phyloP scores from a whole-genome alignment of 2,329 filamentous ascomycete genomes.

The Mycosphaerella arachidis region DNA sequence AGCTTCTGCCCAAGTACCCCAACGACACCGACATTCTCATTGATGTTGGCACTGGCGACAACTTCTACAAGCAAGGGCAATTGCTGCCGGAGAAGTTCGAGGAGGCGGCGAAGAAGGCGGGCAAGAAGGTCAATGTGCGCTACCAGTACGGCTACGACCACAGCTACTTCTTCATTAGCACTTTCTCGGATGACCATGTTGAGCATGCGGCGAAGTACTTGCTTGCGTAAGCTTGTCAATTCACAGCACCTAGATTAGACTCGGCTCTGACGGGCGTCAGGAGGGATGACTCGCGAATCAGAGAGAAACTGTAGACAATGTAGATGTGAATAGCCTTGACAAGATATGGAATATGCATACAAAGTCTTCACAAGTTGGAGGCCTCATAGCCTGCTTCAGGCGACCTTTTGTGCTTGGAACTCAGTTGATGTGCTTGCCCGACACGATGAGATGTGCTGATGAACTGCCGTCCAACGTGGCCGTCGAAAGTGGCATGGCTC shows the following conservation, averaged over 20 bases:
- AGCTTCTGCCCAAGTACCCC: conserved; percentile 74
- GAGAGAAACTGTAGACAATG: not conserved
- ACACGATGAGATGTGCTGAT: too few relatives aligned
- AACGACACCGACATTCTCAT: conserved; percentile 72
- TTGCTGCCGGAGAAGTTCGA: conserved; percentile 90
- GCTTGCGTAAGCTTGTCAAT: conserved; percentile 20
- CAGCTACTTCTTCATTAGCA: conserved; percentile 94
- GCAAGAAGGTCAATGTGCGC: conserved; percentile 68
- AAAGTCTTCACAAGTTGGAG: too few relatives aligned
- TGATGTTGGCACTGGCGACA: conserved; percentile 89
- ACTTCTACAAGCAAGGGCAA: conserved; percentile 93
- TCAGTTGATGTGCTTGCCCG: too few relatives aligned
- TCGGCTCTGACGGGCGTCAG: not conserved
- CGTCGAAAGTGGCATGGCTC: too few relatives aligned
- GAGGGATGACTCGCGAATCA: not conserved
- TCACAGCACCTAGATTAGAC: not conserved
- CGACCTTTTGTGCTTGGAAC: too few relatives aligned
- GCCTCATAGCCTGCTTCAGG: too few relatives aligned
- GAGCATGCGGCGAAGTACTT: conserved; percentile 87
- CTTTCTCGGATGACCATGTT: conserved; percentile 85
- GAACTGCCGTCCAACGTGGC: too few relatives aligned
- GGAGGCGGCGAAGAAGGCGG: conserved; percentile 70
- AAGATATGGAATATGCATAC: too few relatives aligned
- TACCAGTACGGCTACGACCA: conserved; percentile 94
- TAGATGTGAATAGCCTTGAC: not conserved